Evolutionary conservation across 2,329 filamentous ascomycete species (phyloP).

Genomic region (Tolypocladium guangdongense): DNA sequence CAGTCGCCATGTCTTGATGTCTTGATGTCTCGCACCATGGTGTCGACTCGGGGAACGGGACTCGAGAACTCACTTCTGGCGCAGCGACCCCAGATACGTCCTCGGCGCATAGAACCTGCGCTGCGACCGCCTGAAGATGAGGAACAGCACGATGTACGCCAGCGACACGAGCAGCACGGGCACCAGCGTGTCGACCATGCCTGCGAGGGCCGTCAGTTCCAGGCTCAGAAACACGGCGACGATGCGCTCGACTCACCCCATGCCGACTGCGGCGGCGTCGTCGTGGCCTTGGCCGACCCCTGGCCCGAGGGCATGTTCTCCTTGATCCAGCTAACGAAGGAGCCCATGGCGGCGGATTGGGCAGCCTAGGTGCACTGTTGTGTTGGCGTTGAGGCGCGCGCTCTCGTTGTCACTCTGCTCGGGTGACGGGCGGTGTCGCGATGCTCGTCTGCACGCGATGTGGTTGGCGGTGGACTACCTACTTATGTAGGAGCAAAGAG

Average conservation of each 20-base stretch:
- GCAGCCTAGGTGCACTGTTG: not conserved
- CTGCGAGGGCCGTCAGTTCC: conserved; percentile 7
- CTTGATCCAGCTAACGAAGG: conserved; percentile 28
- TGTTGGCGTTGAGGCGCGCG: not conserved
- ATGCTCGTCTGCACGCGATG: not conserved
- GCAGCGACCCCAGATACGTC: conserved; percentile 36
- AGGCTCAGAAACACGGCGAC: not conserved
- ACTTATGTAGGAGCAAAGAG: no score
- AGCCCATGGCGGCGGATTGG: conserved; percentile 20
- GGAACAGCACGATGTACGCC: conserved; percentile 40
- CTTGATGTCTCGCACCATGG: not conserved
- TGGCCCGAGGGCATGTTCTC: conserved; percentile 15
- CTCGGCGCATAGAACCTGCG: conserved; percentile 46
- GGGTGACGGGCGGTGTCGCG: not conserved
- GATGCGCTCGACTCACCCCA: conserved; percentile 17
- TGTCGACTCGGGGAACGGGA: not conserved
- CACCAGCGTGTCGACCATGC: conserved; percentile 39
- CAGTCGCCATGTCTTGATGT: no score
- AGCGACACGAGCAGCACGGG: conserved; percentile 38
- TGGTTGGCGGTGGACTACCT: not conserved
- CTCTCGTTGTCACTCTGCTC: not conserved
- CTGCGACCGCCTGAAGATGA: conserved; percentile 35
- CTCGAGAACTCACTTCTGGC: conserved; percentile 31
- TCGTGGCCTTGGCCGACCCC: conserved; percentile 12
- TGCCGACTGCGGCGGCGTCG: conserved; percentile 19